Base-by-base conservation (phyloP, 2,329 filamentous ascomycete genomes). In the Colletotrichum lupini region DNA sequence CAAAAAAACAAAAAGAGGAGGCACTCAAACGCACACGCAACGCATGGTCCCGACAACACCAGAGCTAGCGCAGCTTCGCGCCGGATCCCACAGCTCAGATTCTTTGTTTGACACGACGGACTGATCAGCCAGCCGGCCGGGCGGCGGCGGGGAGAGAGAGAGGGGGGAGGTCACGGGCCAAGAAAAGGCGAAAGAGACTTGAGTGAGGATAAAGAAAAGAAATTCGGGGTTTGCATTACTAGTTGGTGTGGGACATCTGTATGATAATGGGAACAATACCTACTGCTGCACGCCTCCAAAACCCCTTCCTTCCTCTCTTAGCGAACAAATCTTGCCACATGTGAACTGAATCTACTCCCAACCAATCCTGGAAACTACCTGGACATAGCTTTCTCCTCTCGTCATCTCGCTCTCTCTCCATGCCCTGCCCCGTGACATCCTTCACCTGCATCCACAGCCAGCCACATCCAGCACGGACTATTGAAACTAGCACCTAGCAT, bases 31-130 rank as follows among this genome's bases (percentile, higher is more conserved):
- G 42, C 42, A 49, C 42, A 49, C 42, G 19, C 42, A 49, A 49
- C 42, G 42, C 42, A 22, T 49, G 42, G 42, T 19, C 42, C 42
- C 19, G 14, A 42, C 16, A 42, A 30, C 22, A 55, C 46, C 28
- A 53, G 8, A 12, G 52, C 24, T 22, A 55, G 22, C 8, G 37
- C 37, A 16, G 42, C 26, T 53, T 12, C 30, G 24, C n/a, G 46
- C 46, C 46, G 46, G 19, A 5, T 53, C 32, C 12, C n/a, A 32
- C 37, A 66, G 26, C 66, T 63, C 22, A 58, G 8, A 22, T 72
- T 72, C 68, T 68, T 72, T 72, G 66, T 69, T 35, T 56, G 70
- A 69, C 59, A 69, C 70, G 59, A 37, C 71, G 60, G 71, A 56
- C 70, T 70, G 30, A 32, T 42, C 42, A 65, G 42, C 42, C 42